Conservation (phyloP, 352 stramenopile species). For the Globisporangium sylvaticum region DNA sequence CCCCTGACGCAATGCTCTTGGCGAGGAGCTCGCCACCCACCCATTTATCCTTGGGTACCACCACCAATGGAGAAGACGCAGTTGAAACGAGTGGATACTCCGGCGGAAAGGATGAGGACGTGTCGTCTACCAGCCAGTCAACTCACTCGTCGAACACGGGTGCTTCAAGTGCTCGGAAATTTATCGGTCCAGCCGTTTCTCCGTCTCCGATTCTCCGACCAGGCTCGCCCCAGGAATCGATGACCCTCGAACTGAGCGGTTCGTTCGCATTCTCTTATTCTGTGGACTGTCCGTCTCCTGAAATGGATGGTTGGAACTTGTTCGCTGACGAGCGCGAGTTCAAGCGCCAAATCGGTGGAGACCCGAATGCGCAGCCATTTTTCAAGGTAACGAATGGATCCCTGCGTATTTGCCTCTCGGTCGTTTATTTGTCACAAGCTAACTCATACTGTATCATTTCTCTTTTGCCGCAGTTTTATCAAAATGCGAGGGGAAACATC, state of each 20-base stretch:
- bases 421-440: conserved; percentile 6
- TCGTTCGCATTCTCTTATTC: conserved; percentile 71
- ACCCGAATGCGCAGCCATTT: conserved; percentile 58
- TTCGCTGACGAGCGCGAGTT: conserved; percentile 76
- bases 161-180: not conserved
- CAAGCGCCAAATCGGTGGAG: conserved; percentile 66
- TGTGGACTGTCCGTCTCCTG: conserved; percentile 29
- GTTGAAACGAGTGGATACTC: conserved; percentile 2
- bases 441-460: not conserved
- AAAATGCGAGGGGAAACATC: conserved; percentile 76
- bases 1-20: not conserved
- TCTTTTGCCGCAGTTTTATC: conserved; percentile 47
- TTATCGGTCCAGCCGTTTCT: conserved; percentile 24
- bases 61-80: conserved; percentile 1
- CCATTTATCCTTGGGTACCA: conserved; percentile 9
- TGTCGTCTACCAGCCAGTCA: not conserved
- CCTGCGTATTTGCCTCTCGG: not conserved
- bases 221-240: conserved; percentile 19
- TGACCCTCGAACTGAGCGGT: conserved; percentile 48
- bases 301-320: conserved; percentile 73
- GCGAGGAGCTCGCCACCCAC: not conserved
- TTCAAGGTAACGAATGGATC: conserved; percentile 41
- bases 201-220: conserved; percentile 42
- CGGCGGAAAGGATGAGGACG: conserved; percentile 2
- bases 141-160: not conserved